Evolutionary conservation across 1,284 basidiomycete species (phyloP).

Genomic region (Trichosporon sp.): DNA sequence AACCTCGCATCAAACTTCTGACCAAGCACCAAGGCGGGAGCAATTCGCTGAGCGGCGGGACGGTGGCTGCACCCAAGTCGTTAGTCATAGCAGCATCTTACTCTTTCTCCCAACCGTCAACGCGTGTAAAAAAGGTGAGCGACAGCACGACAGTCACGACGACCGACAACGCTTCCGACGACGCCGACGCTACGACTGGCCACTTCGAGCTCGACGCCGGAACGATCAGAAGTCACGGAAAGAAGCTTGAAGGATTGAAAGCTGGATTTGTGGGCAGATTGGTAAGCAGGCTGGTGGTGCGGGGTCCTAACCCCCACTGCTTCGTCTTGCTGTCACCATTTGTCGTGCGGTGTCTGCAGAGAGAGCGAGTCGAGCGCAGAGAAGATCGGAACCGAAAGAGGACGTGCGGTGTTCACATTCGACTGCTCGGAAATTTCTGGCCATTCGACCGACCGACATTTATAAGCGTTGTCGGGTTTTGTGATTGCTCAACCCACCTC

Average conservation of each 20-base stretch:
- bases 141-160: conserved; percentile 16
- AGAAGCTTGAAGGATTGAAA: neutral
- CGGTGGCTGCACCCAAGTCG: neutral
- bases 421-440: neutral
- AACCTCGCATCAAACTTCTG: conserved; percentile 7
- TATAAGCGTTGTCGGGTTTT: conserved; percentile 1
- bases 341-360: neutral
- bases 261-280: neutral
- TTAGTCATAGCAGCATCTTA: conserved; percentile 9
- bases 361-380: neutral
- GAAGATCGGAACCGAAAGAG: neutral
- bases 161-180: neutral
- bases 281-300: conserved; percentile 6
- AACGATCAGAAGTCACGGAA: neutral
- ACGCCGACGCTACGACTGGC: neutral
- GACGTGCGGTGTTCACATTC: neutral
- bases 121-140: conserved; percentile 20
- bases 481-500: neutral
- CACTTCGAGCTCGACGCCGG: neutral
- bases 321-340: neutral
- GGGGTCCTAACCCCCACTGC: neutral
- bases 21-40: conserved; percentile 8
- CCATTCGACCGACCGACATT: neutral
- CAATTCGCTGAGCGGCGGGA: conserved; percentile 5
- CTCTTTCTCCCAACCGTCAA: conserved; percentile 17